Base-by-base conservation (phyloP, 176 grass and related monocot species). In the Triticum monococcum region DNA sequence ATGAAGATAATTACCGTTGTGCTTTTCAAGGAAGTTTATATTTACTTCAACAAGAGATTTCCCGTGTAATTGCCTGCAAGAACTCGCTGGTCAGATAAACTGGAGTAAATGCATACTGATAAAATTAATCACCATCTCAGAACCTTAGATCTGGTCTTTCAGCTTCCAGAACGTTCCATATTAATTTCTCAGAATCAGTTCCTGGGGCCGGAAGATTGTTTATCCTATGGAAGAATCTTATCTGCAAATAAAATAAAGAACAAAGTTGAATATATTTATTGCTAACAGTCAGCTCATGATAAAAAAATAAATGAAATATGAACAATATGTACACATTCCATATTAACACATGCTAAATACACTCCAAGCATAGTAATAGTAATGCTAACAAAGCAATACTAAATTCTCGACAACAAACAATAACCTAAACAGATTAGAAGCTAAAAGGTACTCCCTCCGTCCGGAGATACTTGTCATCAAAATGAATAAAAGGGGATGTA, bases 211-310 rank as follows among this genome's bases (percentile, higher is more conserved):
- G 83, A 79, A 94, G 77, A 57, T 77, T 90, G 73, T 83, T 93
- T 91, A 99, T 90, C 81, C 90, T 94, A 85, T 94, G 89, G 76
- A 99, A 97, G 85, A 99, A 94, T 33, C 76, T 94, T 88, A 99
- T 94, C 97, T 99, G 84, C 52, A 75, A 90, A 83, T 83, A 41
- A 84, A 85, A 84, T 40, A 61, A 61, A 5, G 2, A 78, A 79
- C n/a, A 24, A 75, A 66, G 71, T 46, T 75, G 9, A 73, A 72
- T 14, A 25, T n/a, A 50, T 65, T 48, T 78, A 61, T 33, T 24
- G 59, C 31, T 6, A n/a, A 64, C 20, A n/a, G 43, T 56, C 35
- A 32, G n/a, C 12, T 67, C 43, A 52, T 54, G 43, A 24, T 45
- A 11, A 77, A 48, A 76, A 64, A 36, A 22, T 37, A 33, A 76